These are phyloP conservation scores for Coffea canephora DNA, from an alignment of 257 asterid species.

Conservation along the genomic window DNA sequence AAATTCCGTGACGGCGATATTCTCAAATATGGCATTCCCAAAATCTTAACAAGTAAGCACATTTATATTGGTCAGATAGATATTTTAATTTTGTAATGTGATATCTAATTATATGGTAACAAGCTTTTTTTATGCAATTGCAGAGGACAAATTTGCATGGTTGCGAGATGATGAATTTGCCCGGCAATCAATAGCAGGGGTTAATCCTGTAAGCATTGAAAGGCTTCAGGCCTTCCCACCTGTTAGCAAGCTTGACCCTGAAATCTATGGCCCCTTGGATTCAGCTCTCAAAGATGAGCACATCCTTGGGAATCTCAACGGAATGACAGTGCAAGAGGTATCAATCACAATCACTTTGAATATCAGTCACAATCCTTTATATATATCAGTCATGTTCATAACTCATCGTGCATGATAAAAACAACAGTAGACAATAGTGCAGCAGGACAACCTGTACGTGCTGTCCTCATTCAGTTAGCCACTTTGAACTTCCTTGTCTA, in stretches of 20 bases:
- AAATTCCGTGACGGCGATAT: conserved; percentile 72
- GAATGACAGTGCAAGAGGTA: conserved; percentile 91
- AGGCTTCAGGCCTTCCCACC: conserved; percentile 77
- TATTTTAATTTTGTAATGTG: neutral
- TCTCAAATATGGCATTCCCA: conserved; percentile 80
- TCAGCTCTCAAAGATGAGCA: conserved; percentile 87
- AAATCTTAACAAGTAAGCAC: conserved; percentile 73
- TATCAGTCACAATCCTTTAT: neutral
- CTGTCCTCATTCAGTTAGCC: neutral
- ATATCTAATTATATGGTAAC: neutral
- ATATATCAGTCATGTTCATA: neutral
- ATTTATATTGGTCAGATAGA: neutral
- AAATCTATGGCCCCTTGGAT: conserved; percentile 68
- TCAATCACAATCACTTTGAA: neutral
- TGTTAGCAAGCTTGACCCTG: conserved; percentile 79
- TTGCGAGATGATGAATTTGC: conserved; percentile 92
- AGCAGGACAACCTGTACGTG: neutral
- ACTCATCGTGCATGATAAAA: neutral
- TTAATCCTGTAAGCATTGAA: conserved; percentile 80
- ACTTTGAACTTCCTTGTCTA: neutral
- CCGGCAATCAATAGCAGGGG: conserved; percentile 88
- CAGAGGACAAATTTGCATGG: conserved; percentile 97
- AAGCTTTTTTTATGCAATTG: conserved; percentile 2
- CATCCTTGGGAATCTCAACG: conserved; percentile 68
- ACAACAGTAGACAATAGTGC: neutral